Evolutionary conservation across 2,329 filamentous ascomycete species (phyloP), one percentile per base, ranked within the genome.

Genomic region (Cadophora sp.): DNA sequence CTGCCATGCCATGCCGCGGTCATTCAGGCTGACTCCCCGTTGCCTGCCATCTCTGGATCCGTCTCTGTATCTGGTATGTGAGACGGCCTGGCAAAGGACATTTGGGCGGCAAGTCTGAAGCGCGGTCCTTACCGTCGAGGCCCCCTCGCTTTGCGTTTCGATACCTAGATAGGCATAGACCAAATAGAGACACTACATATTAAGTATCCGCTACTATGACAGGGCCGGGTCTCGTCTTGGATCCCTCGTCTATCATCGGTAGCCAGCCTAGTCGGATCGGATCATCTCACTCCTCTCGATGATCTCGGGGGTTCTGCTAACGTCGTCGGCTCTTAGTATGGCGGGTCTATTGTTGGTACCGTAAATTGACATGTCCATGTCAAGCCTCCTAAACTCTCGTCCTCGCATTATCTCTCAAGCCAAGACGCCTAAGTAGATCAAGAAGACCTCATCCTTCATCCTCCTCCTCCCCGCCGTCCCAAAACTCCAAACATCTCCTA

Each of bases 401-500:
- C 19, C 62, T 31, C 22, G 50, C 22, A 40, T 40, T 37, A n/a
- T 24, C 24, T 34, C 56, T 43, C 34, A 26, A 16, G 56, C 56
- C 22, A 59, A 59, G 56, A 59, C 56, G 56, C 56, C 31, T 59
- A 58, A 51, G 14, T 40, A 48, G 24, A 31, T 16, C 61, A 22
- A 50, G 60, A 62, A 62, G 37, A 58, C 60, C 14, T 48, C 50
- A 14, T 50, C 43, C 43, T 48, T 48, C 43, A n/a, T 22, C 19
- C 11, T 22, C 43, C 43, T 22, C 43, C 19, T 65, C 62, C 64
- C 61, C 62, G 59, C 34, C 69, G 48, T 59, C 37, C 46, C 69
- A 64, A 69, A 71, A 68, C 58, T 66, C 72, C 65, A 73, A 75
- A 75, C 69, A 72, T 62, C 64, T 71, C 74, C 75, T 72, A 68